Evolutionary conservation across 768 basidiomycete genomes (phyloP), one percentile per base, ranked within the genome.

Genomic region (Xerocomellus intermedius): DNA sequence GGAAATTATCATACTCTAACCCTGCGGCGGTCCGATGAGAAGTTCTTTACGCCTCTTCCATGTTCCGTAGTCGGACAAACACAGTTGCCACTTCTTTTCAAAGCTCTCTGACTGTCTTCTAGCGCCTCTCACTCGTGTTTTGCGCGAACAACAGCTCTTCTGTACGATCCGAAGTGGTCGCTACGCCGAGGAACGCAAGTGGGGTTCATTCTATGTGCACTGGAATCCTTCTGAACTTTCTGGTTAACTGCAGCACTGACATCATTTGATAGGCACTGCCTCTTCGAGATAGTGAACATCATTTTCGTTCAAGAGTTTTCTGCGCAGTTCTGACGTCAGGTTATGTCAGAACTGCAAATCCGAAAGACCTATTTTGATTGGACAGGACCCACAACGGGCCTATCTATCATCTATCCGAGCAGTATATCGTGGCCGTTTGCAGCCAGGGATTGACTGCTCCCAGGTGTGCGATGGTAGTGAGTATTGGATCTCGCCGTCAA

Each of bases 241-340:
- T 42, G 46, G 59, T 41, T 12, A 26, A 50, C 49, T 56, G 57
- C 48, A 49, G 36, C 14, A 47, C 54, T 69, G 65, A 63, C 64
- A 58, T 66, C 64, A 66, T 66, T 42, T 44, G 53, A 60, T 52
- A 63, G 50, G 45, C 53, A 67, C 59, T 22, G 58, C 64, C 47
- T 54, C 54, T 48, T 41, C 28, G 21, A 32, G 43, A 59, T 30
- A 53, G 46, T 30, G 44, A 54, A 38, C 28, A 28, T 33, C 19
- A 35, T 59, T 55, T 54, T 59, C 48, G 48, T 52, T 54, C 48
- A 19, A 54, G 56, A 39, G 60, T 55, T 54, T 55, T 65, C 55
- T 38, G 37, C 64, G 57, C 61, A 61, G 61, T 28, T n/a, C 54
- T 68, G 66, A 67, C 66, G 66, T 67, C 66, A 67, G 48, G 47